These are phyloP conservation scores for Xenoacremonium recifei DNA, from an alignment of 2,329 filamentous ascomycete species.

Conservation along the genomic window DNA sequence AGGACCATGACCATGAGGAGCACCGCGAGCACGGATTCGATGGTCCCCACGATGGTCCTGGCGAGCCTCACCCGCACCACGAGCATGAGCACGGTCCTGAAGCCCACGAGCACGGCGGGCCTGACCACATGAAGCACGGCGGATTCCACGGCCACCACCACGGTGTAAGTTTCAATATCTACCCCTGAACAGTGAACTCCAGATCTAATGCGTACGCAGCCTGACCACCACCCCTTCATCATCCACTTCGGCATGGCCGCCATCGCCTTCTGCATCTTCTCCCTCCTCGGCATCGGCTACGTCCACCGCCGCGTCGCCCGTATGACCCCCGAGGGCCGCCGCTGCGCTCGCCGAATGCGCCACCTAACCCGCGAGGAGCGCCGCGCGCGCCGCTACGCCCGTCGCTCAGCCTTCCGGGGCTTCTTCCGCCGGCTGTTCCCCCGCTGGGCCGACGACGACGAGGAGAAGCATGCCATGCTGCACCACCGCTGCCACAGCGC, in stretches of 20 bases:
- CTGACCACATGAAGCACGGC: too few species aligned
- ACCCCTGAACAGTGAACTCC: neutral
- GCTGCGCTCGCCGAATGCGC: conserved; percentile 22
- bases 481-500: conserved; percentile 10
- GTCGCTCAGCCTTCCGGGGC: conserved; percentile 24
- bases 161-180: too few species aligned
- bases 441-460: conserved; percentile 22
- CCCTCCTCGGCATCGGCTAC: conserved; percentile 21
- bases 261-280: conserved; percentile 24
- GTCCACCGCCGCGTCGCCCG: conserved; percentile 19
- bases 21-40: too few species aligned
- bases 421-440: conserved; percentile 31
- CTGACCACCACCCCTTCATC: conserved; percentile 10
- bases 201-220: neutral
- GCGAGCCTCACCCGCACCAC: conserved; percentile 10
- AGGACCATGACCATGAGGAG: neutral
- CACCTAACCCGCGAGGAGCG: conserved; percentile 26
- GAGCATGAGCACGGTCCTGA: too few species aligned
- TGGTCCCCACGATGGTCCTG: conserved; percentile 22
- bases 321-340: conserved; percentile 18
- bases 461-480: conserved; percentile 23
- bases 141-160: too few species aligned
- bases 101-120: too few species aligned
- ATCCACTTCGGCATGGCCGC: conserved; percentile 23
- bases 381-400: conserved; percentile 20